Evolutionary conservation across 306 rosid genomes (phyloP), one percentile per base, ranked within the genome.

Genomic region (Vachellia collinsii): DNA sequence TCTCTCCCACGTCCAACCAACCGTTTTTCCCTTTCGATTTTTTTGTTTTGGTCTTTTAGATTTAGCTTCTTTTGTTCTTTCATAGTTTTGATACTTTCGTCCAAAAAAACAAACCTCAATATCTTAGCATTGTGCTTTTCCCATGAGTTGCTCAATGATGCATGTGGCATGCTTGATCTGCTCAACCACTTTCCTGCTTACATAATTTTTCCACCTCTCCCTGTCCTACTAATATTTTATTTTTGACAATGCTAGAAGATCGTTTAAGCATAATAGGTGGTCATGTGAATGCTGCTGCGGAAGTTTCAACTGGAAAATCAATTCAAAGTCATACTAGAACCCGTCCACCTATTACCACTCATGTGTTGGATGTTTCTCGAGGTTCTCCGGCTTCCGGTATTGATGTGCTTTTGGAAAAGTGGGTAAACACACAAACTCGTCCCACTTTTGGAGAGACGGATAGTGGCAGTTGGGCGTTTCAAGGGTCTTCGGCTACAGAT

Each of bases 281-380:
- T 68, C 98, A 95, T 77, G 79, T 91, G 71, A 78, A 78, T 70
- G 88, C 91, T 71, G 76, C 83, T 77, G 76, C 93, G 4, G 87
- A 77, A 58, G 79, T 59, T 76, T 76, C 85, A 70, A 51, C 87
- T 12, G 88, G 78, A 22, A 89, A 84, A 77, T 39, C 86, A 66
- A 43, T 72, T 64, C 87, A 82, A 79, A 50, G 25, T 68, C 72
- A 86, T 46, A 54, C 91, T 43, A 87, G 93, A 87, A 85, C 91
- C 19, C 98, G 96, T 34, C 99, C 99, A 9, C 98, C 99, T 8
- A 91, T 95, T 25, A 95, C 98, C 36, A 89, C 98, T 80, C 99
- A 95, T 14, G 94, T 93, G 83, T 83, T 95, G 88, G 96, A 95
- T 84, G 85, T 91, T 78, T 82, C 99, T 3, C 89, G 75, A 53